These are phyloP conservation scores for Penicillium hesseltinei DNA, from an alignment of 2,329 filamentous ascomycete species.

Conservation along the genomic window DNA sequence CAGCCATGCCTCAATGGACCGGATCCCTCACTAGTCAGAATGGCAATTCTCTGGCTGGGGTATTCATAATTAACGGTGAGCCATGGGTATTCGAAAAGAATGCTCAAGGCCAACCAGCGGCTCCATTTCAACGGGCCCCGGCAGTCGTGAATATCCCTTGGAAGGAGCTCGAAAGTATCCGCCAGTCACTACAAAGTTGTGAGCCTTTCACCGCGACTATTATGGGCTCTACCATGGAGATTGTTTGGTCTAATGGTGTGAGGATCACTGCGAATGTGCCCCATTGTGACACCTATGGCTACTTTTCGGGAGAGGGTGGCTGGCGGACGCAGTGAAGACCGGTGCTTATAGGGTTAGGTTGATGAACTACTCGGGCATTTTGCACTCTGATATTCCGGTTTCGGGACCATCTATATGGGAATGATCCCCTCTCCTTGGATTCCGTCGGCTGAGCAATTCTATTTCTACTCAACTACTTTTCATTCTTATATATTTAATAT, in stretches of 20 bases:
- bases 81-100: constrained; percentile 12
- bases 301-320: constrained; percentile 6
- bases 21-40: constrained; percentile 4
- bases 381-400: background rate
- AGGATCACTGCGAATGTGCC: constrained; percentile 10
- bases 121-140: constrained; percentile 4
- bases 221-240: constrained; percentile 10
- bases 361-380: background rate
- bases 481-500: background rate
- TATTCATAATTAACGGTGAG: constrained; percentile 10
- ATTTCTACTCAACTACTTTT: background rate
- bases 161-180: constrained; percentile 8
- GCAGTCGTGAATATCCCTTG: constrained; percentile 11
- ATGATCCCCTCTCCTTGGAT: too few relatives aligned
- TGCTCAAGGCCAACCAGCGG: background rate
- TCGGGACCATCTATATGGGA: background rate
- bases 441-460: background rate
- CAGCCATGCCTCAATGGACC: constrained; percentile 10
- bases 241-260: constrained; percentile 9
- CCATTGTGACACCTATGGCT: constrained; percentile 5
- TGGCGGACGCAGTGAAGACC: constrained; percentile 3
- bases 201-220: constrained; percentile 8
- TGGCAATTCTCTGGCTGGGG: constrained; percentile 7
- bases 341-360: background rate
- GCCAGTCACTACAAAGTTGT: background rate